A percentile compares a stretch with the other conserved stretches of the same genome.
These are phyloP conservation scores for Endotrypanum monterogeii DNA, from an alignment of 208 protist genomes.

Conservation along the genomic window DNA sequence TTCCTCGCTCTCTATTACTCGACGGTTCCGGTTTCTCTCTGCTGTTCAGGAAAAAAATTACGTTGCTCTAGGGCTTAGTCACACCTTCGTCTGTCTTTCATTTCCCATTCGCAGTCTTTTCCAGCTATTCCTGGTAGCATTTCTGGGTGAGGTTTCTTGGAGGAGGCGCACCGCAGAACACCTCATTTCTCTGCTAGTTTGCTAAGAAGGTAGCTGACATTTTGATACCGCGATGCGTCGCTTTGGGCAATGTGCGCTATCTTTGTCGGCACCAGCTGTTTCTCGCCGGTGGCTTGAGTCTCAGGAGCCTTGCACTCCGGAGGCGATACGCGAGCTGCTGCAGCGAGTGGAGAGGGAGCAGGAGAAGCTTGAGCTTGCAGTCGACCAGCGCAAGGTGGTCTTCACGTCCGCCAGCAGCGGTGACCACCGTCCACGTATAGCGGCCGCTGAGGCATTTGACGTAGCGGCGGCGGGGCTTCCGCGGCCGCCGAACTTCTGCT, in stretches of 20 bases:
- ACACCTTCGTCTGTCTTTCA: neutral
- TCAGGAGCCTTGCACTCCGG: conserved; percentile 44
- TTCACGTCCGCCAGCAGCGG: conserved; percentile 76
- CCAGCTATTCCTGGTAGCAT: neutral
- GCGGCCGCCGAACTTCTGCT: conserved; percentile 83
- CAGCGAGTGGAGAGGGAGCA: conserved; percentile 59
- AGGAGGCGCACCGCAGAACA: neutral
- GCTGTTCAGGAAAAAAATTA: neutral
- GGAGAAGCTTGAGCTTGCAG: conserved; percentile 45
- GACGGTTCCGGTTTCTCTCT: neutral
- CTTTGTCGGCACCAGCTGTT: neutral
- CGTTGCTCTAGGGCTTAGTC: neutral
- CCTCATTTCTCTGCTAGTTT: neutral
- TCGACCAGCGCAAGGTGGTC: conserved; percentile 74
- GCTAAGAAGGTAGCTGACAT: neutral
- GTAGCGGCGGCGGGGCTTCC: conserved; percentile 78
- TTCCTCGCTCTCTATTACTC: neutral
- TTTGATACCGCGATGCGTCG: conserved; percentile 18
- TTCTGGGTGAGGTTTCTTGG: neutral
- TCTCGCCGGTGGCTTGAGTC: conserved; percentile 11
- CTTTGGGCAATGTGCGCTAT: neutral
- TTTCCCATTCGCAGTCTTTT: neutral
- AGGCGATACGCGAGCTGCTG: conserved; percentile 56
- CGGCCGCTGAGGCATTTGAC: conserved; percentile 87
- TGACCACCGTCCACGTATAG: conserved; percentile 80